Conservation (phyloP, 768 basidiomycete species). For the Goffeauzyma gilvescens region DNA sequence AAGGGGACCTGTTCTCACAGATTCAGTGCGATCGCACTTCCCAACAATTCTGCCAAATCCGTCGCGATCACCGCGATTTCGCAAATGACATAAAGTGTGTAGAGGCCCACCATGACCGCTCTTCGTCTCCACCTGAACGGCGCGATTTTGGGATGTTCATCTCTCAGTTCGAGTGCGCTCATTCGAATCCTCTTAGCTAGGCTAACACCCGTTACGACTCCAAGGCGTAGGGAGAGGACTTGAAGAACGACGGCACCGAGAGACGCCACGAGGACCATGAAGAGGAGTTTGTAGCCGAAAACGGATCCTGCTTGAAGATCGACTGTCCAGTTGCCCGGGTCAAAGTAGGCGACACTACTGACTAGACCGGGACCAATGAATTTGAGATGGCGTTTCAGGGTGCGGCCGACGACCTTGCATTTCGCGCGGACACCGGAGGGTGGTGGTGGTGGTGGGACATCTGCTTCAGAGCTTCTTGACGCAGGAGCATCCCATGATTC, state of each 20-base stretch:
- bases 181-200: constrained; percentile 22
- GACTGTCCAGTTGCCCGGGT: constrained; percentile 66
- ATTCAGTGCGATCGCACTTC: constrained; percentile 61
- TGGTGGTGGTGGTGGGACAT: too few species aligned
- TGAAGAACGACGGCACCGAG: constrained; percentile 64
- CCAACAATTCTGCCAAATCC: constrained; percentile 61
- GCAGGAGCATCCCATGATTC: too few species aligned
- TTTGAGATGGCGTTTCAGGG: constrained; percentile 16
- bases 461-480: too few species aligned
- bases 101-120: constrained; percentile 12
- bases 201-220: constrained; percentile 34
- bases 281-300: constrained; percentile 70
- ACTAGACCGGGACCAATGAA: constrained; percentile 62
- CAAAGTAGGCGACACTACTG: constrained; percentile 60
- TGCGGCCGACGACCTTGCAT: not conserved
- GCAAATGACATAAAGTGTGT: constrained; percentile 27
- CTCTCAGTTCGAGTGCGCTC: constrained; percentile 25
- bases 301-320: constrained; percentile 70
- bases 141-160: constrained; percentile 8
- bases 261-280: constrained; percentile 65
- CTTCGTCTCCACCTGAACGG: constrained; percentile 3
- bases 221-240: constrained; percentile 60
- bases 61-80: constrained; percentile 60
- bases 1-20: constrained; percentile 38
- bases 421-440: too few species aligned